Percentiles rank a stretch among this genome's conserved stretches.
Evolutionary conservation across 1,284 basidiomycete species (phyloP).

Genomic region (Trichosporon sp.): DNA sequence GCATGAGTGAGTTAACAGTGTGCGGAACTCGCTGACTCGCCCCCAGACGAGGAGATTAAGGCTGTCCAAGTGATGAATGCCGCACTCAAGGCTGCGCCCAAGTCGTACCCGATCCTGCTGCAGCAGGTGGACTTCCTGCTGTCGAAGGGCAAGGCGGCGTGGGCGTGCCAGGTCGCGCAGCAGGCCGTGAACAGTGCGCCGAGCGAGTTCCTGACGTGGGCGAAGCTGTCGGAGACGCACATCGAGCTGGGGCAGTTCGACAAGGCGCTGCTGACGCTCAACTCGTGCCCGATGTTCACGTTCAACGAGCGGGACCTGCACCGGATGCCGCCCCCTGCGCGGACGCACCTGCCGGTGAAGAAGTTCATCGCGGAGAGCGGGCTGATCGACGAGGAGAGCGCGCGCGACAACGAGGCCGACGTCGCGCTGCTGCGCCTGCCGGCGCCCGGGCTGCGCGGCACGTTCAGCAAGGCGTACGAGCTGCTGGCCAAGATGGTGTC

Average conservation of each 20-base stretch:
- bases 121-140: slow-evolving; percentile 86
- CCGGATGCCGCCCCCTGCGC: slow-evolving; percentile 73
- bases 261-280: slow-evolving; percentile 81
- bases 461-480: slow-evolving; percentile 90
- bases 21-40: neutral
- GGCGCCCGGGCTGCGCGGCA: slow-evolving; percentile 87
- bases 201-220: slow-evolving; percentile 97
- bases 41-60: slow-evolving; percentile 90
- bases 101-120: slow-evolving; percentile 90
- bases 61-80: slow-evolving; percentile 88
- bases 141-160: slow-evolving; percentile 74
- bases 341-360: slow-evolving; percentile 82
- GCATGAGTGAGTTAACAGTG: slow-evolving; percentile 73
- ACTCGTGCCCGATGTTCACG: slow-evolving; percentile 99
- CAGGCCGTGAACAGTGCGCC: slow-evolving; percentile 97
- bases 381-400: slow-evolving; percentile 56
- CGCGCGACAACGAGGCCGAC: slow-evolving; percentile 87
- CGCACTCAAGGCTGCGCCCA: slow-evolving; percentile 78
- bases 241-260: slow-evolving; percentile 86
- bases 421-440: slow-evolving; percentile 87
- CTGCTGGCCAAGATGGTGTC: slow-evolving; percentile 84
- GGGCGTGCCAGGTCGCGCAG: slow-evolving; percentile 86
- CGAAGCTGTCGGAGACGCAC: slow-evolving; percentile 91
- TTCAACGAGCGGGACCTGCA: slow-evolving; percentile 96
- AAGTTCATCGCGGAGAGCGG: slow-evolving; percentile 72